Evolutionary conservation across 2,329 filamentous ascomycete genomes (phyloP).

Genomic region (Aspergillus carbonarius): DNA sequence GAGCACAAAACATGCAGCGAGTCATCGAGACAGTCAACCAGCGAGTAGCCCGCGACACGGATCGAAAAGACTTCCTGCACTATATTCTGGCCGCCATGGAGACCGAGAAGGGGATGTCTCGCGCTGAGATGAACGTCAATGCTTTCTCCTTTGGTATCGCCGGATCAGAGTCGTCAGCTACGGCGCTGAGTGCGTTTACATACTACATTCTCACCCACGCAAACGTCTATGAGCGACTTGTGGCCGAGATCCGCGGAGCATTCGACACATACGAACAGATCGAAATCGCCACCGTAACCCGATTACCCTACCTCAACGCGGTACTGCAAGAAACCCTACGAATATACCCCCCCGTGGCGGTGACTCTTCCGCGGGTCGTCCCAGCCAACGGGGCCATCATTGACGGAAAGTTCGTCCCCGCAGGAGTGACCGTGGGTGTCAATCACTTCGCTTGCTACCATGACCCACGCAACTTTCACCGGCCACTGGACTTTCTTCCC

Average conservation of each 20-base stretch:
- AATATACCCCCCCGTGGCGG: constrained; percentile 29
- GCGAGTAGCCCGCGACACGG: neutral
- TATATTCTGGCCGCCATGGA: constrained; percentile 1
- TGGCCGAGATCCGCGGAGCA: constrained; percentile 24
- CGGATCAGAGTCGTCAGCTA: neutral
- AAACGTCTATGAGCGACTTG: constrained; percentile 19
- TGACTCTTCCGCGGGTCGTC: constrained; percentile 32
- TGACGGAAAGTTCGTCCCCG: neutral
- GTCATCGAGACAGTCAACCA: neutral
- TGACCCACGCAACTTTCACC: constrained; percentile 12
- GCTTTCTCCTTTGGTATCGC: neutral
- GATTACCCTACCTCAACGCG: constrained; percentile 27
- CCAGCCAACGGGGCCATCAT: constrained; percentile 13
- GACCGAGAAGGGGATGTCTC: neutral
- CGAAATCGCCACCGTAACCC: constrained; percentile 12
- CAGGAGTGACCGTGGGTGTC: neutral
- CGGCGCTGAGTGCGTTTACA: constrained; percentile 16
- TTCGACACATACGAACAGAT: constrained; percentile 14
- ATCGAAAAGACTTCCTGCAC: constrained; percentile 7
- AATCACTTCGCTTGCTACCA: constrained; percentile 27
- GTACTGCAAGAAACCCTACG: constrained; percentile 28
- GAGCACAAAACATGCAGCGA: constrained; percentile 4
- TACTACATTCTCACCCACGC: constrained; percentile 26
- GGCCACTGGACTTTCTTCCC: neutral
- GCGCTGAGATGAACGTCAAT: neutral